These are phyloP conservation scores for Corynespora cassiicola DNA, from an alignment of 2,329 filamentous ascomycete species.

Conservation along the genomic window DNA sequence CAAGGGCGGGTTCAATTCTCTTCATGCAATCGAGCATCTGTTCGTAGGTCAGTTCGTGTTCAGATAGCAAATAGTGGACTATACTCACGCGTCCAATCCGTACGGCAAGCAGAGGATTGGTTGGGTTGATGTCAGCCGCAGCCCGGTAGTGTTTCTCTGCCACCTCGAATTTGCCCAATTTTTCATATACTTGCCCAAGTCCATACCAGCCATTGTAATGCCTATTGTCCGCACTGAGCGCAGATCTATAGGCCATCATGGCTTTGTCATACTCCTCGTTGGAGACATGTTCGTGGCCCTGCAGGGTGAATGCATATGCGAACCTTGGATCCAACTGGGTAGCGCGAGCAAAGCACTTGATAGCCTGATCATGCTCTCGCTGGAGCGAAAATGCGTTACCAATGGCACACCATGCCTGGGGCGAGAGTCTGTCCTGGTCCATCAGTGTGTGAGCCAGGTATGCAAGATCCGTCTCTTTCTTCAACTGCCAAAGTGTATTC, in stretches of 20 bases:
- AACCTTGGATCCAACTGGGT: conserved; percentile 90
- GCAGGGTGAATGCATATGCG: conserved; percentile 93
- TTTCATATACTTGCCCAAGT: conserved; percentile 80
- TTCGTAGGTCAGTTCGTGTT: not conserved
- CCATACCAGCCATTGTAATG: conserved; percentile 99
- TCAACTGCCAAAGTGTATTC: conserved; percentile 97
- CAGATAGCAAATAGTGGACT: no score
- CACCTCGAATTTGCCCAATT: conserved; percentile 87
- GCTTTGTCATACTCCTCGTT: conserved; percentile 99
- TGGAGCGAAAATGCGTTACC: conserved; percentile 95
- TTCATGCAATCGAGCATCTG: conserved; percentile 80
- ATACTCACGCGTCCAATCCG: conserved; percentile 84
- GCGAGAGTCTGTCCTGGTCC: conserved; percentile 85
- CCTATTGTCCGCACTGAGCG: conserved; percentile 82
- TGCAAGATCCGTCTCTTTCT: conserved; percentile 88
- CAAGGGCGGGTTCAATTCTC: conserved; percentile 77
- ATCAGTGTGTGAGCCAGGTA: conserved; percentile 91
- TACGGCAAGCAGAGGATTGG: conserved; percentile 89
- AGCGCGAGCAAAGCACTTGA: conserved; percentile 92
- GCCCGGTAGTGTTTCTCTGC: conserved; percentile 91
- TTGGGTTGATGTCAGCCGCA: conserved; percentile 88
- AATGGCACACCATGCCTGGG: conserved; percentile 93
- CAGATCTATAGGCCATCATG: conserved; percentile 82
- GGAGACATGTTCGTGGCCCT: conserved; percentile 92
- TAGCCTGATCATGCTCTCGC: conserved; percentile 90